Base-by-base conservation (phyloP, 805 yeast species). In the Teunomyces barrocoloradensis region DNA sequence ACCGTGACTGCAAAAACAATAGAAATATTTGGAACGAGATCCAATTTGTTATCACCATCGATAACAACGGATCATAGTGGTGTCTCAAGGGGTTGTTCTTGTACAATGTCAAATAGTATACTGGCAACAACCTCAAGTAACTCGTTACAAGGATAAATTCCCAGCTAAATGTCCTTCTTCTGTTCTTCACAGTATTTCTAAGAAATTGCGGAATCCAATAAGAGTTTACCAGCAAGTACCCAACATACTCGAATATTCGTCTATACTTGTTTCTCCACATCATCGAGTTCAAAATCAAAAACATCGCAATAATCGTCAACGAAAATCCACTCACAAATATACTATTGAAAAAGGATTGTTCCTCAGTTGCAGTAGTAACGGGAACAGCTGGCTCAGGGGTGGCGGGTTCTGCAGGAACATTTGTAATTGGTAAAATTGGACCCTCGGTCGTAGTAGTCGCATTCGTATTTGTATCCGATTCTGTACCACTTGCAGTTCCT, bases 181-280 rank as follows among this genome's bases (percentile, higher is more conserved):
- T 74, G 17, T 91, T 92, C 44, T 88, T 76, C 25, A 83, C 62
- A 2, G 84, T 79, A 60, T 89, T 89, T 61, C 97, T 75, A 55
- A 82, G 83, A 37, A 88, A 84, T 64, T 91, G 98, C 1, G 97
- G 97, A 12, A 87, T 54, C 97, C 97, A 90, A 55, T 79, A 84
- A 1, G 96, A 86, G 61, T 82, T 86, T 25, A 85, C 55, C 1
- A 74, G 43, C 1, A 82, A 50, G 7, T 85, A 61, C 1, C 78
- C 66, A 4, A 77, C 44, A 47, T 78, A 81, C 59, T 89, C 96
- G 57, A 84, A 79, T 1, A 71, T 54, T 23, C 63, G 64, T 46
- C 96, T 68, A 33, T 79, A 67, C 15, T 61, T 67, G 17, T 71
- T 71, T 35, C 90, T 83, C 95, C 94, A 87, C 40, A 79, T 63